Evolutionary conservation across 2,329 filamentous ascomycete genomes (phyloP).

Genomic region (Ophiocordyceps polyrhachis-furcata): DNA sequence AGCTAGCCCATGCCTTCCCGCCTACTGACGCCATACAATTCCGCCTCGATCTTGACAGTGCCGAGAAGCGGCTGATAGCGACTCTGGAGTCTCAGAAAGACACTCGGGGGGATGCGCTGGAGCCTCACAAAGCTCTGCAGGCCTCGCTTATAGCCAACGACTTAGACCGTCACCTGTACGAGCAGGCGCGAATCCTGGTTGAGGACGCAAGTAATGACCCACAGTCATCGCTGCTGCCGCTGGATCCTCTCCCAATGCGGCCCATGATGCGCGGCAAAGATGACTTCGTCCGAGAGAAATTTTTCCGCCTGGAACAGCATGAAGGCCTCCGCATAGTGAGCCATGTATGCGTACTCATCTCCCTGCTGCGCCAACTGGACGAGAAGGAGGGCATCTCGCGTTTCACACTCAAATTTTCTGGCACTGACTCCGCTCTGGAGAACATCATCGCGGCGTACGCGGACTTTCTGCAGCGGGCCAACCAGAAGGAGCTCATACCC

Average conservation of each 20-base stretch:
- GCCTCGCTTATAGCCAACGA: conserved; percentile 53
- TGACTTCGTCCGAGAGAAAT: conserved; percentile 23
- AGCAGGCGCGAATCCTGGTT: conserved; percentile 31
- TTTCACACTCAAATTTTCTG: conserved; percentile 4
- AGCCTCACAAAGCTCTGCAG: conserved; percentile 58
- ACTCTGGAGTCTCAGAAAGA: conserved; percentile 36
- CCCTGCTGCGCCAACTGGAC: conserved; percentile 44
- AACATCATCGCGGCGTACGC: conserved; percentile 70
- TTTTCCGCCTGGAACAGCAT: conserved; percentile 36
- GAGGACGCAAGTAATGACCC: conserved; percentile 7
- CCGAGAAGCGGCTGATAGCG: conserved; percentile 40
- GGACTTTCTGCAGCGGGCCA: conserved; percentile 52
- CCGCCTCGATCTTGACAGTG: conserved; percentile 33
- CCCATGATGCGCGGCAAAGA: conserved; percentile 7
- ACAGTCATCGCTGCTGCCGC: conserved; percentile 11
- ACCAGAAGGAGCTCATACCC: conserved; percentile 62
- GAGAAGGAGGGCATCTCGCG: conserved; percentile 4
- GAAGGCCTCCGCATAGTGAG: conserved; percentile 49
- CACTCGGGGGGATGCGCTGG: conserved; percentile 37
- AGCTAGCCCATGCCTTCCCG: conserved; percentile 38
- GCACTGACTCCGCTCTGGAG: conserved; percentile 35
- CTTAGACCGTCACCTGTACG: conserved; percentile 35
- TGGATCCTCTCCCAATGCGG: neutral
- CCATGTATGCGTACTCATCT: conserved; percentile 45
- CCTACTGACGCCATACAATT: conserved; percentile 47